Evolutionary conservation across 1,139 yeast genomes (phyloP).

Genomic region (Yamadazyma friedrichii): DNA sequence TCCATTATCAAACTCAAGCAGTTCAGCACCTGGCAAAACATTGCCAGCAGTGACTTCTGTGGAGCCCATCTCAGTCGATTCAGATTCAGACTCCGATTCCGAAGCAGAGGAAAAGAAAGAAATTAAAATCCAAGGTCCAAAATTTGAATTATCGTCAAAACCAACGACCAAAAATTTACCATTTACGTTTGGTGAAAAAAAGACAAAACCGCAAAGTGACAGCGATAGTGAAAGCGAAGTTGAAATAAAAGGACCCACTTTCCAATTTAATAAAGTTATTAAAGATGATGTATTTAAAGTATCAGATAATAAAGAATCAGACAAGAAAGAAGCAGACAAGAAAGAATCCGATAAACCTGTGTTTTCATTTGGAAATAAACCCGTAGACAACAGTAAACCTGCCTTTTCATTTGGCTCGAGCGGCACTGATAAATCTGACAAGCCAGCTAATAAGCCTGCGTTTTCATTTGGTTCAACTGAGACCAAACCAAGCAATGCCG

Average conservation of each 20-base stretch:
- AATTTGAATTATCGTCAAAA: conserved; percentile 49
- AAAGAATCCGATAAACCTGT: conserved; percentile 9
- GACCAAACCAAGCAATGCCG: conserved; percentile 11
- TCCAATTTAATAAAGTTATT: conserved; percentile 49
- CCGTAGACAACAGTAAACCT: conserved; percentile 10
- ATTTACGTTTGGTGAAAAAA: conserved; percentile 54
- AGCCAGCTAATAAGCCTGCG: conserved; percentile 5
- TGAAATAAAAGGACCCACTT: conserved; percentile 65
- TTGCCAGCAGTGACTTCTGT: conserved; percentile 9
- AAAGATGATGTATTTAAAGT: conserved; percentile 52
- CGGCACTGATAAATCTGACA: conserved; percentile 4
- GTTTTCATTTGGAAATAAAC: conserved; percentile 6
- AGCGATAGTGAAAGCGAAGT: conserved; percentile 47
- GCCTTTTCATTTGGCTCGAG: conserved; percentile 21
- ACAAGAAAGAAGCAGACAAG: conserved; percentile 1
- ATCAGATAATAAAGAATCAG: not conserved
- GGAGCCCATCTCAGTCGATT: conserved; percentile 5
- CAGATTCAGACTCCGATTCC: conserved; percentile 33
- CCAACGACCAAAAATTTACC: conserved; percentile 60
- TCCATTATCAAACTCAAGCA: not conserved
- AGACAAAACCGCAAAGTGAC: conserved; percentile 27
- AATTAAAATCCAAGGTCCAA: conserved; percentile 63
- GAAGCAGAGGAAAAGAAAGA: conserved; percentile 36
- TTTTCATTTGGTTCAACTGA: conserved; percentile 20
- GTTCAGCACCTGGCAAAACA: conserved; percentile 7